Evolutionary conservation across 2,329 filamentous ascomycete genomes (phyloP).

Genomic region (Stagonosporopsis tanaceti): DNA sequence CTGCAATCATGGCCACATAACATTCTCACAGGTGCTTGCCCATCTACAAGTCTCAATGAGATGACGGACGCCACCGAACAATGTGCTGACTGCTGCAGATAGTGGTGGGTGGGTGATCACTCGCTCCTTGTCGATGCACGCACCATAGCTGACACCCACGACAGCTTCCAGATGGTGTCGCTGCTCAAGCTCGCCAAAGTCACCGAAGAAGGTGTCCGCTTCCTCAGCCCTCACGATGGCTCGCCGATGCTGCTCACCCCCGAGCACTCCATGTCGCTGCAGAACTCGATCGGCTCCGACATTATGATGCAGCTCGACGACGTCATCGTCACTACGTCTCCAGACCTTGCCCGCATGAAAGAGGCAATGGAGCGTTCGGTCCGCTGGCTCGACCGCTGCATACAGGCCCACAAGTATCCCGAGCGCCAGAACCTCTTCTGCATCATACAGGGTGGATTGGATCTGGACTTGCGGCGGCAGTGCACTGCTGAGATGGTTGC

Average conservation of each 20-base stretch:
- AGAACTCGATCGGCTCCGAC: slow-evolving; percentile 91
- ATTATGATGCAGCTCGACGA: slow-evolving; percentile 99
- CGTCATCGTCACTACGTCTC: slow-evolving; percentile 94
- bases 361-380: slow-evolving; percentile 96
- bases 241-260: slow-evolving; percentile 96
- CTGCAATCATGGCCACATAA: slow-evolving; percentile 96
- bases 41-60: not conserved
- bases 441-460: slow-evolving; percentile 95
- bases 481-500: slow-evolving; percentile 89
- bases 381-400: slow-evolving; percentile 95
- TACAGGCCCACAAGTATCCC: slow-evolving; percentile 85
- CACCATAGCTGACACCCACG: slow-evolving; percentile 36
- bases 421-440: slow-evolving; percentile 92
- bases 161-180: slow-evolving; percentile 98
- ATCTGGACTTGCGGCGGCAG: slow-evolving; percentile 82
- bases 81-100: slow-evolving; percentile 49
- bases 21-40: slow-evolving; percentile 73
- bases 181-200: slow-evolving; percentile 90
- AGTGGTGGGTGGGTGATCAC: slow-evolving; percentile 54
- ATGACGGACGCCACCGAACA: not conserved
- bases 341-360: slow-evolving; percentile 84
- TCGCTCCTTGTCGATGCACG: slow-evolving; percentile 23
- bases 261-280: slow-evolving; percentile 93
- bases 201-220: slow-evolving; percentile 94
- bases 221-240: slow-evolving; percentile 95